Evolutionary conservation across 345 rosid species (phyloP), one percentile per base, ranked within the genome.

Genomic region (Eucalyptus brandiana): DNA sequence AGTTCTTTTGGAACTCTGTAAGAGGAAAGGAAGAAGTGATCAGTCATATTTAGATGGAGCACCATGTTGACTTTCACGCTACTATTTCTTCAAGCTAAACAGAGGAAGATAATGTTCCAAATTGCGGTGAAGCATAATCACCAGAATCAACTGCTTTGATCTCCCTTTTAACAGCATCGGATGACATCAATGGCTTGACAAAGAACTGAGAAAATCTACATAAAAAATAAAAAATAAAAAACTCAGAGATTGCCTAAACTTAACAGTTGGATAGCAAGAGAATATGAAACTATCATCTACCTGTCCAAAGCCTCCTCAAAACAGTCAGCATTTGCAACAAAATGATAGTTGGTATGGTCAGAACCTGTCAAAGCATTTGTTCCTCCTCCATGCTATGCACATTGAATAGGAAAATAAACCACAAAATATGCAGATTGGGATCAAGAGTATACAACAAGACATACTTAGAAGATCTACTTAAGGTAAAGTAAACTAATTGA

Each of bases 101-200:
- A 28, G 50, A 87, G 56, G 54, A 83, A 86, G 58, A 47, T 37
- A 40, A 58, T 10, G 42, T 34, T 51, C 72, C 54, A 50, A 87
- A 87, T 50, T 76, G 47, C 85, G 6, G 85, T 40, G 85, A 32
- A 88, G 88, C 80, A 16, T 5, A 58, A 93, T n/a, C 89, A 97
- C 99, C 99, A 93, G 99, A 97, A 92, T 97, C 99, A 89, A 97
- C 98, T 34, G 98, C 98, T 92, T 95, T 95, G 32, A 97, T 96
- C 90, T 97, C 99, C 93, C 99, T 95, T 88, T 56, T 94, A 37
- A 98, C 96, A 58, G 99, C 99, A 92, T 97, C 99, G 80, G 96
- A 96, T 49, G 98, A 95, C 97, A 97, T 96, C 92, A 97, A 92
- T 58, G 99, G 99, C 86, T 95, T 96, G 76, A 97, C 94, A 91